Evolutionary conservation across 768 basidiomycete genomes (phyloP).

Genomic region (Hericium rajendrae): DNA sequence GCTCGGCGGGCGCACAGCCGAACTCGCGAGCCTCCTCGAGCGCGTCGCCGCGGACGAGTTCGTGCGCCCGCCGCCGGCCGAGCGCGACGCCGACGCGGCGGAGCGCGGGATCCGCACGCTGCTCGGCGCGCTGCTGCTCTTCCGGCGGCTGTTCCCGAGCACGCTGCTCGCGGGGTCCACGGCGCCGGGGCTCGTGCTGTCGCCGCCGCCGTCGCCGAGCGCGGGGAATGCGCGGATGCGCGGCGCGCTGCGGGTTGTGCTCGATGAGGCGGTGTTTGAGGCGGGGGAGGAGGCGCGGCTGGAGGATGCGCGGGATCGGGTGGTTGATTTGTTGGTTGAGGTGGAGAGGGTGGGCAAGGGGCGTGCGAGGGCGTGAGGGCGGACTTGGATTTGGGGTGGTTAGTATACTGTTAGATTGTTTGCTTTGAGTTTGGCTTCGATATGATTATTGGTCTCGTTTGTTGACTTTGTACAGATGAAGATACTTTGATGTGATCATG

Average conservation of each 20-base stretch:
- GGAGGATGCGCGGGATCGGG: conserved; percentile 70
- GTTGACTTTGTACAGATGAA: too few species aligned
- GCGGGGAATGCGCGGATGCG: conserved; percentile 31
- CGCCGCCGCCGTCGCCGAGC: conserved; percentile 50
- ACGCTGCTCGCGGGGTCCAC: too few species aligned
- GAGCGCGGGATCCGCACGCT: conserved; percentile 43
- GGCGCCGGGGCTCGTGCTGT: conserved; percentile 29
- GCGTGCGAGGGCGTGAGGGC: not conserved
- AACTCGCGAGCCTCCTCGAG: conserved; percentile 48
- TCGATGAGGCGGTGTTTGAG: conserved; percentile 46
- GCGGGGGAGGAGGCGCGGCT: conserved; percentile 24
- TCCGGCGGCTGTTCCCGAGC: conserved; percentile 49
- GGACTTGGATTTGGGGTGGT: not conserved
- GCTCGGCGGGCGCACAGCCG: conserved; percentile 48
- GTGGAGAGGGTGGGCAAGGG: conserved; percentile 10
- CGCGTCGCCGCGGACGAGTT: conserved; percentile 23
- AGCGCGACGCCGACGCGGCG: conserved; percentile 15
- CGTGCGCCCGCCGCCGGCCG: conserved; percentile 19
- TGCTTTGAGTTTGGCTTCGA: not conserved
- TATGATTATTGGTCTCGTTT: not conserved
- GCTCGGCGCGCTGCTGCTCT: conserved; percentile 50
- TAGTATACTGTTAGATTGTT: not conserved
- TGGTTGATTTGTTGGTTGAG: conserved; percentile 58
- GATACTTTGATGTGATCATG: too few species aligned
- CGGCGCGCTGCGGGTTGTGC: conserved; percentile 37